phyloP scores from a whole-genome alignment of 371 early-diverging fungal species.

The Mortierella sp. region DNA sequence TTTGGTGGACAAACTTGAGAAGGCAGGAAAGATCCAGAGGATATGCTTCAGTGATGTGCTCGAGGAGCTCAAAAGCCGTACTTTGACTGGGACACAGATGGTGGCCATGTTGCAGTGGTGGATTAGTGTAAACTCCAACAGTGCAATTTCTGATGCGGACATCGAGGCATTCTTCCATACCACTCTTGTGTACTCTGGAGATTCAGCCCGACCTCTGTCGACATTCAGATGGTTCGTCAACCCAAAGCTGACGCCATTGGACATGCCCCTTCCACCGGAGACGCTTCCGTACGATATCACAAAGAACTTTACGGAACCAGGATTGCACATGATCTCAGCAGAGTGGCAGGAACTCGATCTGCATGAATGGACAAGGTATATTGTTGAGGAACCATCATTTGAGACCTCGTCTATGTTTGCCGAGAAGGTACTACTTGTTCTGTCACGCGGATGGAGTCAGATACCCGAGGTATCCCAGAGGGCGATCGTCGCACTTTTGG shows the following conservation, averaged over 20 bases:
- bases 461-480: constrained; percentile 56
- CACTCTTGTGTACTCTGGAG: constrained; percentile 57
- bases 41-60: constrained; percentile 72
- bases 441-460: constrained; percentile 65
- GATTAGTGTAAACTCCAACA: constrained; percentile 57
- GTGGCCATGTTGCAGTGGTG: constrained; percentile 84
- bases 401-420: constrained; percentile 66
- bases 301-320: constrained; percentile 64
- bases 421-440: constrained; percentile 68
- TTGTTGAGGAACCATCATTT: constrained; percentile 62
- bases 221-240: constrained; percentile 65
- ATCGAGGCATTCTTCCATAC: constrained; percentile 39
- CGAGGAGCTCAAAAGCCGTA: constrained; percentile 67
- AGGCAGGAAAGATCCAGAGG: constrained; percentile 54
- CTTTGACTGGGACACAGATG: constrained; percentile 68
- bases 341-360: constrained; percentile 70
- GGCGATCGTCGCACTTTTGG: constrained; percentile 61
- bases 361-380: constrained; percentile 70
- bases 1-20: constrained; percentile 65
- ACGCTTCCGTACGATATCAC: constrained; percentile 74
- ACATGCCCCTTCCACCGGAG: constrained; percentile 69
- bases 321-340: constrained; percentile 69
- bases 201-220: constrained; percentile 57
- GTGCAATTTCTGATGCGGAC: constrained; percentile 21
- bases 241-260: constrained; percentile 68